Conservation (phyloP, 2,329 filamentous ascomycete species). For the Aspergillus tamarii region DNA sequence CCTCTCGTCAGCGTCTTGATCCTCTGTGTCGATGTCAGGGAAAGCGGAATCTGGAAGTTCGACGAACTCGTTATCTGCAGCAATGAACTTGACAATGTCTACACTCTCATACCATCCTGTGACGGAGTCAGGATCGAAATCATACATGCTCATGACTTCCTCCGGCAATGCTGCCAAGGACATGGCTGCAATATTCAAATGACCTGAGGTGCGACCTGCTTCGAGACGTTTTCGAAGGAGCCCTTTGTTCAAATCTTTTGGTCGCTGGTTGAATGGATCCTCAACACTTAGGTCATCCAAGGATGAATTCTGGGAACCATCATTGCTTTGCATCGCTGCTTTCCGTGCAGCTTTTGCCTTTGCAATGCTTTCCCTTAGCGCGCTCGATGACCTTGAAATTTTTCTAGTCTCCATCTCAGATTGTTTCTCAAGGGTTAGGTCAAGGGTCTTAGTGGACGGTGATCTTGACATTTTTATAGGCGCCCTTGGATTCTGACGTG, state of each 20-base stretch:
- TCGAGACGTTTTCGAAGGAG: slow-evolving; percentile 74
- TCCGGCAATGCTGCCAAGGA: slow-evolving; percentile 76
- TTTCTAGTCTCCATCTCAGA: slow-evolving; percentile 44
- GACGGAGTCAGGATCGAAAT: slow-evolving; percentile 67
- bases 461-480: slow-evolving; percentile 36
- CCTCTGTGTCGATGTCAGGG: slow-evolving; percentile 66
- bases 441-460: slow-evolving; percentile 33
- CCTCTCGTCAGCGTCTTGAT: slow-evolving; percentile 66
- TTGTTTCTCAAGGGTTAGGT: slow-evolving; percentile 34
- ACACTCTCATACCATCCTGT: slow-evolving; percentile 89
- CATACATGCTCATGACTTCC: slow-evolving; percentile 90
- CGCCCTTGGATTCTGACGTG: slow-evolving; percentile 32
- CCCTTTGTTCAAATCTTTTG: slow-evolving; percentile 63
- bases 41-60: slow-evolving; percentile 74
- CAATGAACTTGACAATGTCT: slow-evolving; percentile 80
- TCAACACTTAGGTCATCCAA: slow-evolving; percentile 54
- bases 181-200: slow-evolving; percentile 86
- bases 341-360: slow-evolving; percentile 84
- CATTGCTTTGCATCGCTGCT: slow-evolving; percentile 46
- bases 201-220: slow-evolving; percentile 73
- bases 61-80: slow-evolving; percentile 86
- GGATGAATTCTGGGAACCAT: slow-evolving; percentile 16
- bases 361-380: slow-evolving; percentile 87
- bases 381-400: slow-evolving; percentile 71
- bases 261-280: slow-evolving; percentile 62